A percentile compares a stretch with the other conserved stretches of the same genome.
Evolutionary conservation across 345 rosid genomes (phyloP).

Genomic region (Lumnitzera racemosa): DNA sequence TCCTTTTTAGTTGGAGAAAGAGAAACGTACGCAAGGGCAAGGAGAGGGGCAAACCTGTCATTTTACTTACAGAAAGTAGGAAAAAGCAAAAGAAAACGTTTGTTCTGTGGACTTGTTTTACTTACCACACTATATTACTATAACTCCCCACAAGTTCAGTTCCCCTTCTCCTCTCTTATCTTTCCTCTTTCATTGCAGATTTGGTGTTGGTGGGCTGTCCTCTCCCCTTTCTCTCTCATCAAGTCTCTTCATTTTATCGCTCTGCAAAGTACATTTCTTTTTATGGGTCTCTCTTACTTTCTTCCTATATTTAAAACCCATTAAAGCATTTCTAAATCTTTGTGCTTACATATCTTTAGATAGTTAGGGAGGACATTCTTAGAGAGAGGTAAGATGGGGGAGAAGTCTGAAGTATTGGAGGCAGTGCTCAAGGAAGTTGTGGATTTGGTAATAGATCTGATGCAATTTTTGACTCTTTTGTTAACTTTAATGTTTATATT

Average conservation of each 20-base stretch:
- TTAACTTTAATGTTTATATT: constrained; percentile 3
- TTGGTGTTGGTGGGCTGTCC: constrained; percentile 32
- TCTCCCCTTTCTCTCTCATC: constrained; percentile 16
- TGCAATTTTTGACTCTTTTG: constrained; percentile 17
- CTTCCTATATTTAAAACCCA: neutral
- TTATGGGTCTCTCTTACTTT: neutral
- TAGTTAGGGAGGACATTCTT: constrained; percentile 8
- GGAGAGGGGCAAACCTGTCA: too few relatives aligned
- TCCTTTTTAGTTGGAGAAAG: too few relatives aligned
- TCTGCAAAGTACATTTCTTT: neutral
- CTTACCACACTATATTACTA: too few relatives aligned
- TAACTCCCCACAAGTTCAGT: constrained; percentile 21
- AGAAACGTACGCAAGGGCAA: too few relatives aligned
- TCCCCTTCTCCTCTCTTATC: constrained; percentile 9
- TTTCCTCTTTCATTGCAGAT: constrained; percentile 15
- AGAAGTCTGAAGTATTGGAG: constrained; percentile 75
- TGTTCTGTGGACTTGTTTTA: neutral
- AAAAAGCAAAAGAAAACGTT: neutral
- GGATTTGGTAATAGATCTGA: constrained; percentile 97
- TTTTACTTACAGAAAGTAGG: neutral
- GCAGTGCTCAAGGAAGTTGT: constrained; percentile 94
- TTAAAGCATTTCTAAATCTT: neutral
- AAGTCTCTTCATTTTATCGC: constrained; percentile 4
- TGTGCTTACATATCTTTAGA: neutral
- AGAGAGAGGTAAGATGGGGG: constrained; percentile 34